A percentile compares a stretch with the other conserved stretches of the same genome.
Evolutionary conservation across 2,329 filamentous ascomycete species (phyloP).

Genomic region (Epichloe bromicola): DNA sequence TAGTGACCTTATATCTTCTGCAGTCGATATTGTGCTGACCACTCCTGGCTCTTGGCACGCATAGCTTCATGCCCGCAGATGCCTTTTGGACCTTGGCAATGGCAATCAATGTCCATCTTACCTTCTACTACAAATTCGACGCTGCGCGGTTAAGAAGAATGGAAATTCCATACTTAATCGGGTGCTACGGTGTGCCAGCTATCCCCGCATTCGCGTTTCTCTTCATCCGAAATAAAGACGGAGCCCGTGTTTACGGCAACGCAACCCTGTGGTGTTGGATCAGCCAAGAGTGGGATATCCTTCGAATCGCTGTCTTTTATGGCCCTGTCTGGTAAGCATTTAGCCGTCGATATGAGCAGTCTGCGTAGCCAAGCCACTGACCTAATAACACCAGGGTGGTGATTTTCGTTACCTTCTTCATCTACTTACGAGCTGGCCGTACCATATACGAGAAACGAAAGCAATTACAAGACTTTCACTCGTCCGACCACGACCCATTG

Average conservation of each 20-base stretch:
- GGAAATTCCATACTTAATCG: conserved; percentile 56
- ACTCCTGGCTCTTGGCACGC: conserved; percentile 8
- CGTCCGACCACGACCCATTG: conserved; percentile 28
- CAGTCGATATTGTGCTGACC: neutral
- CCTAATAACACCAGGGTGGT: conserved; percentile 34
- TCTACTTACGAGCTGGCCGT: conserved; percentile 53
- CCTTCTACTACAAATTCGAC: conserved; percentile 64
- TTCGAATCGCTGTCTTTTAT: conserved; percentile 66
- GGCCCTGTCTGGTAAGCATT: conserved; percentile 48
- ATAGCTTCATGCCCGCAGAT: conserved; percentile 66
- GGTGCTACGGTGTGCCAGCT: conserved; percentile 63
- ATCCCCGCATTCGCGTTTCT: conserved; percentile 55
- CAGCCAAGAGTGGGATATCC: conserved; percentile 49
- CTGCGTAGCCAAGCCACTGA: neutral
- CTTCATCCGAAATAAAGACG: conserved; percentile 42
- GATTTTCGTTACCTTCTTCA: conserved; percentile 47
- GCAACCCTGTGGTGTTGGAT: conserved; percentile 79
- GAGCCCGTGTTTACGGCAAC: conserved; percentile 53
- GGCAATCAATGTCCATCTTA: conserved; percentile 73
- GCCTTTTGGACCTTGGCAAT: conserved; percentile 68
- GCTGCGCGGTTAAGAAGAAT: conserved; percentile 49
- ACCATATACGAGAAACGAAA: conserved; percentile 56
- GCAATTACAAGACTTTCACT: conserved; percentile 43
- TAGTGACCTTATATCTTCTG: too few relatives aligned
- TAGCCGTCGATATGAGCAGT: neutral